Evolutionary conservation across 2,329 filamentous ascomycete species (phyloP), one percentile per base, ranked within the genome.

Genomic region (Raffaelea deltoideospora): DNA sequence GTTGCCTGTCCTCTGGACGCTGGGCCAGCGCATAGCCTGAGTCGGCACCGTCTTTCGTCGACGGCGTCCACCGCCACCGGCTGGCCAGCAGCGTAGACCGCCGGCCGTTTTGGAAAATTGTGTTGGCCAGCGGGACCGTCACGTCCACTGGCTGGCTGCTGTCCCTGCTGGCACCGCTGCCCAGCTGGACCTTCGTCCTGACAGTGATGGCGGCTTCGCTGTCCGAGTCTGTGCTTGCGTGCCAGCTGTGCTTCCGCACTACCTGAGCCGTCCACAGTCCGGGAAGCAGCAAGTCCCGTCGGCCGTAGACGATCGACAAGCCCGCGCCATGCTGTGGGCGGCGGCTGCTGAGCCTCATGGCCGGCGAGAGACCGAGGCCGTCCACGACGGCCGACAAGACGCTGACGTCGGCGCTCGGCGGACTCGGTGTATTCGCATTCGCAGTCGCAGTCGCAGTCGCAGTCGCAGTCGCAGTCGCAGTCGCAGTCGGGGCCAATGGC

Each of bases 81-180:
- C 55, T 61, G 2, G 60, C 57, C 21, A 68, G 50, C 8, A 83
- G 55, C 2, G 74, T 80, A 3, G 76, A 76, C 1, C 60, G 60
- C 20, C 60, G 63, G 32, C 75, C 79, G 41, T 77, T 88, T 28
- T 76, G 70, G 50, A 90, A 90, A 7, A 85, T 59, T 0, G 84
- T 92, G 48, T 85, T 83, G 29, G 83, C 77, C 20, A 90, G 59
- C 2, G 82, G 82, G 2, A 87, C 40, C 6, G 65, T 72, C 37
- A 68, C 53, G 3, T 55, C 51, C 3, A 59, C 43, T 5, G 41
- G 38, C 66, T n/a, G n/a, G n/a, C n/a, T n/a, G n/a, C n/a, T n/a
- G n/a, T n/a, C n/a, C n/a, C n/a, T n/a, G n/a, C n/a, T n/a, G n/a
- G n/a, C n/a, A n/a, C n/a, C n/a, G n/a, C n/a, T n/a, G n/a, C n/a